Base-by-base conservation (phyloP, 106 monocot species). In the Allium cepa region DNA sequence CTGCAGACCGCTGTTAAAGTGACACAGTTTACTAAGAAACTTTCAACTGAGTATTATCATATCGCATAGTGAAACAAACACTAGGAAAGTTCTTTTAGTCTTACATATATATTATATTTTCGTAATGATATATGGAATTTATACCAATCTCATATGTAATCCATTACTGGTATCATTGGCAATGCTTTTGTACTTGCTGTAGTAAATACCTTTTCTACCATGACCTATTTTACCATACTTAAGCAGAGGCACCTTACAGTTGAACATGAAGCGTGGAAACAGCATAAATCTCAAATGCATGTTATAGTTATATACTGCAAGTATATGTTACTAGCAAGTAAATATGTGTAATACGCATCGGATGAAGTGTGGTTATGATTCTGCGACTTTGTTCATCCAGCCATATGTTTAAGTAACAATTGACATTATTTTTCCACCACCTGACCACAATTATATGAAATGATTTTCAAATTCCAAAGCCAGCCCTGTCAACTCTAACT, bases 91-190 rank as follows among this genome's bases (percentile, higher is more conserved):
- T 36, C 5, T 36, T 36, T 36, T 36, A 36, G 36, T 36, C 5
- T 36, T 36, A 2, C 5, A 2, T 36, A 36, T 36, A 36, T 5
- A 36, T 36, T 36, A 36, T 36, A 36, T 36, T 36, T 36, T 36
- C 36, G 1, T 5, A 36, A 36, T 5, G 36, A 5, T 36, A 36
- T 36, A 36, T 36, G 36, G 3, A 5, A 36, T 36, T 36, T 36
- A 4, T 5, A 36, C 36, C 3, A 36, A 36, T 36, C 5, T 36
- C 36, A 36, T 36, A 5, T 36, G 36, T 47, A 50, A 60, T 68
- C 53, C 11, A 62, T 66, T 67, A 68, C 76, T 82, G 76, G 79
- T 82, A 85, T 75, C 88, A 81, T 77, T 85, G 89, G 76, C 79
- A 75, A 71, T 63, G 15, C 48, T 14, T 55, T 65, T 65, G 57